These are phyloP conservation scores for Aurinia saxatilis DNA, from an alignment of 345 rosid genomes.

Conservation along the genomic window DNA sequence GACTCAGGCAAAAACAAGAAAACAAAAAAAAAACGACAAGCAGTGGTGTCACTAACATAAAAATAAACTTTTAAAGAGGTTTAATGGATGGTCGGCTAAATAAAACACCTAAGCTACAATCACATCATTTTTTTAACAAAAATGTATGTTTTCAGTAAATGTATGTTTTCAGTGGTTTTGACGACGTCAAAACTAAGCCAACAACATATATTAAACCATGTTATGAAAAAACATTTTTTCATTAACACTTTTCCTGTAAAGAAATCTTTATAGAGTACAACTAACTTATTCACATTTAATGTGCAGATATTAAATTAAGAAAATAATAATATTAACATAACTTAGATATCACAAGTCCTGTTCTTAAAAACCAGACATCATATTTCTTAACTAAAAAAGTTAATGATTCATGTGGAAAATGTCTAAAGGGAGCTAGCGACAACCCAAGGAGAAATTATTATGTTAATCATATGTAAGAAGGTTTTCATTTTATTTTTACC, in stretches of 20 bases:
- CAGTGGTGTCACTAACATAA: constrained; percentile 17
- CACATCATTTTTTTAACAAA: not conserved
- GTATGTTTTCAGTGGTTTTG: constrained; percentile 28
- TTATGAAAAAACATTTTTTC: constrained; percentile 7
- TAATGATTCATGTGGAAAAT: constrained; percentile 4
- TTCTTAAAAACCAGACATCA: constrained; percentile 8
- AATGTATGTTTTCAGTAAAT: no score
- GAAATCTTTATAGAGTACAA: not conserved
- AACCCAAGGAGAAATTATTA: no score
- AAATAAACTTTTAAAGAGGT: constrained; percentile 17
- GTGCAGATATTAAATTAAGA: no score
- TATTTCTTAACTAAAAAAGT: not conserved
- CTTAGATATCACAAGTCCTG: not conserved
- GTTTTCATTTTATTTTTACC: no score
- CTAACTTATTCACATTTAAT: not conserved
- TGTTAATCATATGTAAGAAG: no score
- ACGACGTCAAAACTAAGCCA: constrained; percentile 29
- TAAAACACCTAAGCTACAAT: constrained; percentile 9
- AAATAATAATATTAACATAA: not conserved
- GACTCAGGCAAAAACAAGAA: no score
- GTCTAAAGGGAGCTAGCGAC: not conserved
- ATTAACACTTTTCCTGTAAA: not conserved
- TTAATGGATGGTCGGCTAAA: constrained; percentile 28
- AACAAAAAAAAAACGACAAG: constrained; percentile 1
- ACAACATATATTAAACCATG: constrained; percentile 12